These are phyloP conservation scores for Acer negundo DNA, from an alignment of 345 rosid genomes.

Conservation along the genomic window DNA sequence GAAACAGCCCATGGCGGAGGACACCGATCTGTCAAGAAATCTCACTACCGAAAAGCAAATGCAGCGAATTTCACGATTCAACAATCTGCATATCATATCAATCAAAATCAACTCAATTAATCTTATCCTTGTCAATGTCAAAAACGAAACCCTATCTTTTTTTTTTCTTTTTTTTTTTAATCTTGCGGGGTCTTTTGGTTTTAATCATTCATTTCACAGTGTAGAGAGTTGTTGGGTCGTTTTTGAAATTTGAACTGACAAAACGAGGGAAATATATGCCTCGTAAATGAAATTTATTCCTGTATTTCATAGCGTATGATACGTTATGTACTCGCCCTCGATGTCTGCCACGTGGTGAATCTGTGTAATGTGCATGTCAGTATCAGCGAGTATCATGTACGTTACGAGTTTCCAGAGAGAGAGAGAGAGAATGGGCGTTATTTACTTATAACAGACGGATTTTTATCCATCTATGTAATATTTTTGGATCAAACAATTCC, in stretches of 20 bases:
- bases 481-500: background rate
- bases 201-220: slow-evolving; percentile 1
- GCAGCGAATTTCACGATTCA: slow-evolving; percentile 37
- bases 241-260: slow-evolving; percentile 43
- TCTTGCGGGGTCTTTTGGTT: background rate
- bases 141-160: slow-evolving; percentile 16
- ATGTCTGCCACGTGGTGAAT: background rate
- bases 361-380: background rate
- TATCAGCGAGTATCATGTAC: background rate
- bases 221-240: slow-evolving; percentile 34
- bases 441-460: background rate
- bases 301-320: background rate
- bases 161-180: too few species aligned
- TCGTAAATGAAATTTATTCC: background rate
- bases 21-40: slow-evolving; percentile 35
- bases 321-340: background rate
- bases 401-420: background rate
- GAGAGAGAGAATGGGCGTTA: background rate
- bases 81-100: slow-evolving; percentile 50
- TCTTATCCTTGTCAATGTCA: slow-evolving; percentile 4
- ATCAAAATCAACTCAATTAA: slow-evolving; percentile 6
- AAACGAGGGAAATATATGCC: slow-evolving; percentile 42
- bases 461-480: background rate
- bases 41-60: slow-evolving; percentile 38
- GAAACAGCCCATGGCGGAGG: slow-evolving; percentile 76